A percentile compares a stretch with the other conserved stretches of the same genome.
Evolutionary conservation across 768 basidiomycete species (phyloP).

Genomic region (Termitomyces sp.): DNA sequence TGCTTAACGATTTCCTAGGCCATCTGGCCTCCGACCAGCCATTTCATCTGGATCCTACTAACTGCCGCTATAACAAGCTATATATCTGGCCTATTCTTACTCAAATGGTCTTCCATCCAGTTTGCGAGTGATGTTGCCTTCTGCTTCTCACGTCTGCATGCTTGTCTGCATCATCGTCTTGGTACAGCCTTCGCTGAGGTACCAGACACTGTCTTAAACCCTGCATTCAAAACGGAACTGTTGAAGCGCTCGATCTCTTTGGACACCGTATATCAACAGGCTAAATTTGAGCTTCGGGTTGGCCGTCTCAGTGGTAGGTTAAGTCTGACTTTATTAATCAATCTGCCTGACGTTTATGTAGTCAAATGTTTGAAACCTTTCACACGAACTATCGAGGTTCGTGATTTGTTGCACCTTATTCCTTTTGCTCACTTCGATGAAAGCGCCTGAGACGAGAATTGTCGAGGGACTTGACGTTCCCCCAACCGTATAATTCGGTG

Average conservation of each 20-base stretch:
- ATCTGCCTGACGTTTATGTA: background rate
- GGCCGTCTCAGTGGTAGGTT: slow-evolving; percentile 38
- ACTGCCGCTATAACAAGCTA: slow-evolving; percentile 34
- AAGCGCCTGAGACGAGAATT: slow-evolving; percentile 41
- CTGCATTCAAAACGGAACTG: slow-evolving; percentile 18
- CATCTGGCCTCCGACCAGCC: slow-evolving; percentile 22
- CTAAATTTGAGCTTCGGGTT: slow-evolving; percentile 42
- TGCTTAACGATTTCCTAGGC: slow-evolving; percentile 6
- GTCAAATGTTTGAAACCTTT: slow-evolving; percentile 42
- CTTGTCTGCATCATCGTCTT: slow-evolving; percentile 29
- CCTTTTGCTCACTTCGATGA: background rate
- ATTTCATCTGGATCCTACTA: slow-evolving; percentile 40
- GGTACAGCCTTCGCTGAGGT: slow-evolving; percentile 18
- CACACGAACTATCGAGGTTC: slow-evolving; percentile 35
- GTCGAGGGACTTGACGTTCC: slow-evolving; percentile 35
- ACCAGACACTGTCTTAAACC: slow-evolving; percentile 7
- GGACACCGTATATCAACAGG: slow-evolving; percentile 39
- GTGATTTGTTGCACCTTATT: background rate
- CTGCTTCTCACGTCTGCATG: slow-evolving; percentile 29
- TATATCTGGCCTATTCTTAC: slow-evolving; percentile 31
- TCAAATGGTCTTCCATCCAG: slow-evolving; percentile 40
- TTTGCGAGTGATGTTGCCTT: slow-evolving; percentile 36
- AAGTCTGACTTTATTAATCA: background rate
- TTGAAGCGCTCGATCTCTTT: slow-evolving; percentile 33
- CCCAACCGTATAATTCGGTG: slow-evolving; percentile 3